Conservation (phyloP, 2,329 filamentous ascomycete species). For the Decorospora gaudefroyi region DNA sequence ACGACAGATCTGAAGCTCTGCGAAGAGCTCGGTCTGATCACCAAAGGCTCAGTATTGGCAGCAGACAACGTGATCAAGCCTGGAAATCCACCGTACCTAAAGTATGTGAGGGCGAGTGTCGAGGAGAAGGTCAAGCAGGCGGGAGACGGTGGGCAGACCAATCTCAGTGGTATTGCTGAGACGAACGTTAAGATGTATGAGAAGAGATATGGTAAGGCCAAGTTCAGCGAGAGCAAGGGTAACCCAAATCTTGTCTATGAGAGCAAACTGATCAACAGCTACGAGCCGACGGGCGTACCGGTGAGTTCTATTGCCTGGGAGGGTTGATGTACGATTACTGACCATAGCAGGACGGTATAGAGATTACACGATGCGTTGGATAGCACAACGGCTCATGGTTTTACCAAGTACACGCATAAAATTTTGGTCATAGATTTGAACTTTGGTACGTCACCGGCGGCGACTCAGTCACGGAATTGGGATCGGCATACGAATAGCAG, state of each 20-base stretch:
- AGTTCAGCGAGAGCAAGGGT: constrained; percentile 53
- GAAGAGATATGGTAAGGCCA: constrained; percentile 54
- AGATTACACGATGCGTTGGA: constrained; percentile 62
- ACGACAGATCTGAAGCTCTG: constrained; percentile 74
- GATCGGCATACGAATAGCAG: not conserved
- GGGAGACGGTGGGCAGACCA: constrained; percentile 39
- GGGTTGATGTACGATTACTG: constrained; percentile 2
- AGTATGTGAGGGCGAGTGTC: constrained; percentile 69
- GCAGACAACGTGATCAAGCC: constrained; percentile 75
- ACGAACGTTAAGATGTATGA: constrained; percentile 55
- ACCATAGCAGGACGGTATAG: constrained; percentile 63
- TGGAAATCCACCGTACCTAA: constrained; percentile 70
- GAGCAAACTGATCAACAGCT: constrained; percentile 66
- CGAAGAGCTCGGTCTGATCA: constrained; percentile 69
- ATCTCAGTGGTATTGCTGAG: constrained; percentile 50
- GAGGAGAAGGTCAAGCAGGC: constrained; percentile 61
- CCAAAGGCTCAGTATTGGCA: constrained; percentile 64
- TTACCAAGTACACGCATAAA: not conserved
- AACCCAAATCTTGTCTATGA: constrained; percentile 70
- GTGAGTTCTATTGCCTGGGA: constrained; percentile 51
- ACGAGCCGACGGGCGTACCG: constrained; percentile 68
- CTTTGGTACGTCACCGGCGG: not conserved
- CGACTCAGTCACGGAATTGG: constrained; percentile 1
- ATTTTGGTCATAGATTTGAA: constrained; percentile 1
- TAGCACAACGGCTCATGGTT: constrained; percentile 14